Evolutionary conservation across 257 asterid genomes (phyloP), one percentile per base, ranked within the genome.

Genomic region (Solanum peruvianum): DNA sequence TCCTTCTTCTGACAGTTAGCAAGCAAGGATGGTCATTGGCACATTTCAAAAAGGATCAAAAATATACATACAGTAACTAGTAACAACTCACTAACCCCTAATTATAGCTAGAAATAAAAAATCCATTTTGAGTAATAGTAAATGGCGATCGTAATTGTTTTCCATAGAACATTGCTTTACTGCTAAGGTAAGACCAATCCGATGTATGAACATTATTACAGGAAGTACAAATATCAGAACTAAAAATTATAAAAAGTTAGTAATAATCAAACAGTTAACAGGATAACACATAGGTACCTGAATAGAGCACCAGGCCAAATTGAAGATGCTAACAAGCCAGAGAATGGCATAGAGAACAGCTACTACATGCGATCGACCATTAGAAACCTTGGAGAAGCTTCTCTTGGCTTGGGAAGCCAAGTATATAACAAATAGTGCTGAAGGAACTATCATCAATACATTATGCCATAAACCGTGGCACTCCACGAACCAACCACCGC

Each of bases 281-380:
- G n/a, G 11, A 25, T 15, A 44, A 77, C n/a, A 33, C 58, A n/a
- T 27, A 45, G 69, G 31, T 47, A 91, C 93, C 93, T 89, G 93
- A 85, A 91, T 92, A 52, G 86, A 91, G 64, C 90, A 91, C 93
- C 93, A 91, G 86, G 86, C 88, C 71, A 91, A 86, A 89, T 91
- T 91, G 88, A 91, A 91, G 31, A 91, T 4, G 31, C 89, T 89
- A 69, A 91, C 92, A 58, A 91, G 62, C 93, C 92, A 91, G 49
- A 91, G 93, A 82, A 91, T 85, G 60, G 85, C 90, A 85, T 88
- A 91, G 20, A 89, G 90, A 29, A 89, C 84, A 47, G 88, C 78
- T 49, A 91, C 87, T 31, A 89, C 90, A 58, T 88, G 91, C 56
- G 93, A 91, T 88, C 92, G 89, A 33, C 89, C 90, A 91, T 82